A percentile compares a stretch with the other conserved stretches of the same genome.
Conservation (phyloP, 2,329 filamentous ascomycete genomes). For the Verticillium dahliae region DNA sequence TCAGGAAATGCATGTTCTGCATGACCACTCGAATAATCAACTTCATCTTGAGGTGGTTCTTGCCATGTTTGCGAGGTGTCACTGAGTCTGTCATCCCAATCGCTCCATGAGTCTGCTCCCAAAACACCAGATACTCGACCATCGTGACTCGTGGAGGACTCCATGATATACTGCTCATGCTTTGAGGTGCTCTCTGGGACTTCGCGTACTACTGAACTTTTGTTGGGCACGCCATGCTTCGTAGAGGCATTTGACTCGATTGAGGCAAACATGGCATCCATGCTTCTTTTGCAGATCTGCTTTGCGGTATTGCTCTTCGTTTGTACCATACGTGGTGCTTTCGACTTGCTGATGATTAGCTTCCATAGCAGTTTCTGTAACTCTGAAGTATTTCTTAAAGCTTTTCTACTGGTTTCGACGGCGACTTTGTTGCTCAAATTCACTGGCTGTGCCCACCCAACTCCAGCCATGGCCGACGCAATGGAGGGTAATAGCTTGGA, state of each 20-base stretch:
- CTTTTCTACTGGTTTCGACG: not conserved
- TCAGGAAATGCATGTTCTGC: not conserved
- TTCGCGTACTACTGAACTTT: not conserved
- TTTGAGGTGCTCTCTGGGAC: not conserved
- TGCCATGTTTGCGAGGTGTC: not conserved
- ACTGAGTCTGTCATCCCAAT: not conserved
- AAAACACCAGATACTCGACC: not conserved
- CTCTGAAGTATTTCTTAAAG: not conserved
- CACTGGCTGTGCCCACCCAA: constrained; percentile 27
- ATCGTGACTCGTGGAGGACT: not conserved
- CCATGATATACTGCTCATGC: not conserved
- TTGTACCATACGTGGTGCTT: not conserved
- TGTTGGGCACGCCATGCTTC: not conserved
- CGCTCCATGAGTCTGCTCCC: not conserved
- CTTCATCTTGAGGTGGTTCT: not conserved
- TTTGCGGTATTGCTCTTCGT: too few relatives aligned
- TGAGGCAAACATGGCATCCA: not conserved
- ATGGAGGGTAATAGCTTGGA: constrained; percentile 20
- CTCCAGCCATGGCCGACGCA: constrained; percentile 21
- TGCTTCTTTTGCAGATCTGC: too few relatives aligned
- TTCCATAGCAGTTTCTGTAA: not conserved
- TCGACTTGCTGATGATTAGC: not conserved
- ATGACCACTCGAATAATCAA: not conserved
- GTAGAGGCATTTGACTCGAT: not conserved
- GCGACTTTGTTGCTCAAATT: not conserved